Evolutionary conservation across 116 monocot genomes (phyloP).

Genomic region (Cymodocea nodosa): DNA sequence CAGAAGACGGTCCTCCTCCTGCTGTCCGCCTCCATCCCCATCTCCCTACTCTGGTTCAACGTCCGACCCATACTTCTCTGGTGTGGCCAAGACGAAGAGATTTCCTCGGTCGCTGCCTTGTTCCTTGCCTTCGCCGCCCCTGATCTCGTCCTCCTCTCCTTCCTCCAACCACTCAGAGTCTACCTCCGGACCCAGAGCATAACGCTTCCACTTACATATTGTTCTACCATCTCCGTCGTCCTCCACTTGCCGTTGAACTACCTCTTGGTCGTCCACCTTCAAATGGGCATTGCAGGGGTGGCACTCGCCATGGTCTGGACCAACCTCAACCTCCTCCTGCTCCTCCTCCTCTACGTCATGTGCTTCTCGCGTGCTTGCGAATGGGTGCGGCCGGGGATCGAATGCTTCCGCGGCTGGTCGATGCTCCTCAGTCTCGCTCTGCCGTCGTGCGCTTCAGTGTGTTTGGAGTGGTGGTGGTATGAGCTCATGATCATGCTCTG

Average conservation of each 20-base stretch:
- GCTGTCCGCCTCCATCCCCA: conserved; percentile 51
- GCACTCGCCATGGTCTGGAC: conserved; percentile 58
- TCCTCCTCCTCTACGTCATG: conserved; percentile 29
- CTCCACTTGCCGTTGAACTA: conserved; percentile 76
- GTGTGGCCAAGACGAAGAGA: conserved; percentile 46
- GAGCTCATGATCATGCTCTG: conserved; percentile 81
- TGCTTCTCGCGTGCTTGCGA: conserved; percentile 23
- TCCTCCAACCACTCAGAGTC: conserved; percentile 70
- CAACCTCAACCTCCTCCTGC: conserved; percentile 42
- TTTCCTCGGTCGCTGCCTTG: conserved; percentile 31
- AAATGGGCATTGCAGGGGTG: conserved; percentile 63
- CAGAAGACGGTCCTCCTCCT: conserved; percentile 74
- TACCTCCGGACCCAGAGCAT: conserved; percentile 63
- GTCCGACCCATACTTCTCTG: conserved; percentile 24
- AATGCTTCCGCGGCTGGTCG: conserved; percentile 60
- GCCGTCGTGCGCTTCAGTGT: conserved; percentile 69
- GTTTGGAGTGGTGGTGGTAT: conserved; percentile 98
- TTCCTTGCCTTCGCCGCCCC: conserved; percentile 56
- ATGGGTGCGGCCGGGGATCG: conserved; percentile 42
- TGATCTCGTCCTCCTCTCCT: conserved; percentile 67
- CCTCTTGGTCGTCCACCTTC: conserved; percentile 51
- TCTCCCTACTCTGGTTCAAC: conserved; percentile 67
- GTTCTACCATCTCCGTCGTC: conserved; percentile 49
- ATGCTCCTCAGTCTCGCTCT: conserved; percentile 53
- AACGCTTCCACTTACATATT: conserved; percentile 58